Evolutionary conservation across 129 eudicot genomes (phyloP), one percentile per base, ranked within the genome.

Genomic region (Pittosporum tobira): DNA sequence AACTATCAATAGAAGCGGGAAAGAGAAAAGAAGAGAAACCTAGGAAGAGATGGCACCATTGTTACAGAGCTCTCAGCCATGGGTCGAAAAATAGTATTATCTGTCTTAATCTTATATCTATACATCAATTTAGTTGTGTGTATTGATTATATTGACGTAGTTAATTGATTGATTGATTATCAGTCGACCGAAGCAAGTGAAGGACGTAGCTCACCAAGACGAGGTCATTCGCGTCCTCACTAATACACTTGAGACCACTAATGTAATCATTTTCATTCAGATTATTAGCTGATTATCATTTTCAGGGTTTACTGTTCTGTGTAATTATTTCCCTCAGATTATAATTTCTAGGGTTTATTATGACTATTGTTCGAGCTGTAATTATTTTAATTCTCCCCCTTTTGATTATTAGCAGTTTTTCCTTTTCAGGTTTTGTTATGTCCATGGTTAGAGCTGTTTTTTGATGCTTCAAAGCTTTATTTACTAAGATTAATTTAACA

Each of bases 131-230:
- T 40, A 40, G 2, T 40, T 40, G 2, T 40, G 46, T 40, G 14
- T 6, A 26, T 25, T 26, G 37, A 49, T 22, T 40, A 40, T 6
- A 2, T 40, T 40, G 46, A 2, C n/a, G 15, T 4, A n/a, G 1
- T 51, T 25, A 15, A 52, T 52, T 28, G 34, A 52, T 52, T 51
- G 57, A 51, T 51, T 51, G 36, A 0, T 53, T 60, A 37, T 58
- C 88, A 93, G 99, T 55, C 85, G 99, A 68, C 99, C 96, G 21
- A 93, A 68, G 86, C 82, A 84, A 74, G 99, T 93, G 48, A 93
- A 91, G 77, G 99, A 93, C 44, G 96, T 93, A 46, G 96, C 96
- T n/a, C 91, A 93, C 74, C 99, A 93, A 54, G 96, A 93, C 11
- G 99, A 93, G 76, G 94, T 93, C 54, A 88, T 93, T 49, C 83